A percentile compares a stretch with the other conserved stretches of the same genome.
Evolutionary conservation across 78 protist species (phyloP).

Genomic region (Parvularia atlantis): DNA sequence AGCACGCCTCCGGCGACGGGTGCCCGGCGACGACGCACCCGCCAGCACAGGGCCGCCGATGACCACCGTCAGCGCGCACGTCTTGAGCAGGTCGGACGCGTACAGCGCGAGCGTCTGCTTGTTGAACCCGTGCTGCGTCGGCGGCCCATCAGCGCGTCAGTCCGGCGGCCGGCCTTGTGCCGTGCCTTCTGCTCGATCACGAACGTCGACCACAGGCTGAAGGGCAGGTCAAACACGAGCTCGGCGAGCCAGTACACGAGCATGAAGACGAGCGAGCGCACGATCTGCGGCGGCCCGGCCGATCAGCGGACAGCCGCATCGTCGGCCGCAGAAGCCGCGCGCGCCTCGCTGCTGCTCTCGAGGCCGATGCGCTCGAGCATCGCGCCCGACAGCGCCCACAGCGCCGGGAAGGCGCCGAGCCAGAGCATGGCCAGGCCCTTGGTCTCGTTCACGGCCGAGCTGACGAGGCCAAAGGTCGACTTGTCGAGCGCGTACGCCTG

Average conservation of each 20-base stretch:
- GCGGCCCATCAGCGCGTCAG: too few species aligned
- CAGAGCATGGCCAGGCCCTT: background rate
- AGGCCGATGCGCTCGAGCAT: background rate
- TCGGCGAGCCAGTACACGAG: background rate
- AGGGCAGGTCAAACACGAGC: slow-evolving; percentile 25
- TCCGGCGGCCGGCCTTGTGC: too few species aligned
- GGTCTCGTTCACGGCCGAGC: background rate
- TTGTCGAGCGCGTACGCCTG: too few species aligned
- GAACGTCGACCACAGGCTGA: slow-evolving; percentile 39
- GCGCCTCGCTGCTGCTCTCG: too few species aligned
- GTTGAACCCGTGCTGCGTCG: slow-evolving; percentile 52
- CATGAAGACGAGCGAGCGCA: background rate
- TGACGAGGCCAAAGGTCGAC: too few species aligned
- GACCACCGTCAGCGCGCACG: slow-evolving; percentile 7
- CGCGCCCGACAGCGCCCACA: background rate
- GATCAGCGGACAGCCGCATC: background rate
- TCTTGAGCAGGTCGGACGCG: slow-evolving; percentile 14
- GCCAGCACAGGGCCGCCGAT: background rate
- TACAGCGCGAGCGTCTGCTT: slow-evolving; percentile 33
- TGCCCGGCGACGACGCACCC: background rate
- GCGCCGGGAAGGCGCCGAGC: background rate
- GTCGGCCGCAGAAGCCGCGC: too few species aligned
- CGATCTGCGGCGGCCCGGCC: background rate
- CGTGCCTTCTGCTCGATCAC: slow-evolving; percentile 49
- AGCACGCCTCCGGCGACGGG: too few species aligned